A percentile compares a stretch with the other conserved stretches of the same genome.
phyloP scores from a whole-genome alignment of 768 basidiomycete genomes.

The Naganishia antarctica region DNA sequence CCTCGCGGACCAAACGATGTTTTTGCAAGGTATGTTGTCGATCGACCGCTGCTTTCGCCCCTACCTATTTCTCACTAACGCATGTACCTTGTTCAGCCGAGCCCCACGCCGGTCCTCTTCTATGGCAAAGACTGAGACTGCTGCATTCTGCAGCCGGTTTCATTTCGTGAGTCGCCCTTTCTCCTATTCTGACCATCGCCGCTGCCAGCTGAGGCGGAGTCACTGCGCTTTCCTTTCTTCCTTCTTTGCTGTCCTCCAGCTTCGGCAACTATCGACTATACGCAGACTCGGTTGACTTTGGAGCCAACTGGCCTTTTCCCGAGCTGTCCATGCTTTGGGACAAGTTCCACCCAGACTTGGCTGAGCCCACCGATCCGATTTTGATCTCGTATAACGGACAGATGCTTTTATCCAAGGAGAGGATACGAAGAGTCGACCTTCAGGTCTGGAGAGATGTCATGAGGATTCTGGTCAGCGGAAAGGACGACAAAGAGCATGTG shows the following conservation, averaged over 20 bases:
- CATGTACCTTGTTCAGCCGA: too few species aligned
- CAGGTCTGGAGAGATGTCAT: not conserved
- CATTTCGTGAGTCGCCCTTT: constrained; percentile 17
- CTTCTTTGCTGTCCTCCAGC: not conserved
- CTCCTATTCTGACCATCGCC: too few species aligned
- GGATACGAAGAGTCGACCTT: not conserved
- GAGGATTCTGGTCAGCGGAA: constrained; percentile 1
- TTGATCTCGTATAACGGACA: constrained; percentile 1
- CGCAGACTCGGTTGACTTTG: not conserved
- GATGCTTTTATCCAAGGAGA: not conserved
- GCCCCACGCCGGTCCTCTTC: not conserved
- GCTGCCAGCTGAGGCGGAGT: too few species aligned
- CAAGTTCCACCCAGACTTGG: not conserved
- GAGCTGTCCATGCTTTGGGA: constrained; percentile 9
- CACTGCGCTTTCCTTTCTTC: too few species aligned
- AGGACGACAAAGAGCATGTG: not conserved
- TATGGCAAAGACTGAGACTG: constrained; percentile 4
- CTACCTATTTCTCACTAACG: too few species aligned
- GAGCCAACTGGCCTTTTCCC: not conserved
- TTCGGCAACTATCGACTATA: not conserved
- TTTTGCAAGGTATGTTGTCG: constrained; percentile 2
- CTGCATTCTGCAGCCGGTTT: not conserved
- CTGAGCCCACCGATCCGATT: not conserved
- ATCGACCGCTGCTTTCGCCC: too few species aligned
- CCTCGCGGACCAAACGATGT: constrained; percentile 6